phyloP scores from a whole-genome alignment of 331 rosid species.

The Spiraea crenata region DNA sequence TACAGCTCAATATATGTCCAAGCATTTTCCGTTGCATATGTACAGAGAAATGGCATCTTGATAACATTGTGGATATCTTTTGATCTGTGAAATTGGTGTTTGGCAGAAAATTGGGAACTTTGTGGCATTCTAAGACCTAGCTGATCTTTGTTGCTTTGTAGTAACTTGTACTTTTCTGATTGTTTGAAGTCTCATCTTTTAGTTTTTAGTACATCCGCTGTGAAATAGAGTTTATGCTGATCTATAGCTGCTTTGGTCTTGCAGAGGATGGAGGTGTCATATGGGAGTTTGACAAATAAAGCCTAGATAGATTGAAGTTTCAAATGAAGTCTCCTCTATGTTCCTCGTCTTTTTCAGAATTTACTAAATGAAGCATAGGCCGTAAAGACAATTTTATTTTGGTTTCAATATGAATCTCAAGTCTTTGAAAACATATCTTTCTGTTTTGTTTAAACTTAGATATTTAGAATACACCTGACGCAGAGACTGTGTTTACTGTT shows the following conservation, averaged over 20 bases:
- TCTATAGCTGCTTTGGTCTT: constrained; percentile 15
- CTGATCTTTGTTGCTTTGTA: background rate
- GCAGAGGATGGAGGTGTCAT: constrained; percentile 74
- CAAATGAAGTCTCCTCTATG: background rate
- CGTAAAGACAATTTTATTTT: background rate
- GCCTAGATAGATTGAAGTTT: background rate
- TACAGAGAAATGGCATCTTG: background rate
- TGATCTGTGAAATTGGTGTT: background rate
- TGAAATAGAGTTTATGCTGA: background rate
- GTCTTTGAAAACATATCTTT: background rate
- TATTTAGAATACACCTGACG: background rate
- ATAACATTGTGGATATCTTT: background rate
- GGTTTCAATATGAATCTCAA: background rate
- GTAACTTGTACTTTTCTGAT: background rate
- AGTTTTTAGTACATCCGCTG: background rate
- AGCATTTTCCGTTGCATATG: background rate
- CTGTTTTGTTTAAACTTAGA: background rate
- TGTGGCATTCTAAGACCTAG: too few species aligned
- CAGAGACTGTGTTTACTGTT: too few species aligned
- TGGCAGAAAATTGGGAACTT: too few species aligned
- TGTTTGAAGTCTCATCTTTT: background rate
- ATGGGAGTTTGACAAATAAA: constrained; percentile 71
- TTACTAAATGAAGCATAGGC: background rate
- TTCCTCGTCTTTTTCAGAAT: background rate
- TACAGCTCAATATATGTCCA: background rate